Conservation (phyloP, 2,329 filamentous ascomycete species). For the Fusarium mexicanum region DNA sequence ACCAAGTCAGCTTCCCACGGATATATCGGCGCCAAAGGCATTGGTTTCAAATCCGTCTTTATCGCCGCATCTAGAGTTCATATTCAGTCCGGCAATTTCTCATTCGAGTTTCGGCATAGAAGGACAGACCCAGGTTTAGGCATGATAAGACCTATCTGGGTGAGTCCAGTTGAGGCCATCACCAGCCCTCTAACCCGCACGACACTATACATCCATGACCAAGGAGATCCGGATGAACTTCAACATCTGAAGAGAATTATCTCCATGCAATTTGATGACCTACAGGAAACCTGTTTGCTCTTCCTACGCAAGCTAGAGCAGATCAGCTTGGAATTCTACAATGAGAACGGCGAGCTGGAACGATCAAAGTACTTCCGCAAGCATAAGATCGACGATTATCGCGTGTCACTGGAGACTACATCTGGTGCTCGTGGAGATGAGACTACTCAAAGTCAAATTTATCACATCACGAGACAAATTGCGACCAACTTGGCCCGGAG, state of each 20-base stretch:
- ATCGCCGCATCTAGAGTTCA: constrained; percentile 22
- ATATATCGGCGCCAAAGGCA: background rate
- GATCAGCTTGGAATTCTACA: background rate
- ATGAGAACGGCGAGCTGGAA: background rate
- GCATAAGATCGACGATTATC: background rate
- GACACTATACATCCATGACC: constrained; percentile 20
- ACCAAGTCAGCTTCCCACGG: background rate
- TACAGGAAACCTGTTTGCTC: constrained; percentile 8
- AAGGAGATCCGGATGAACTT: constrained; percentile 4
- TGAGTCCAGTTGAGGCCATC: background rate
- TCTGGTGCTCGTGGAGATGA: background rate
- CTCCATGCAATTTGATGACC: constrained; percentile 11
- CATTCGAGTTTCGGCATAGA: constrained; percentile 18
- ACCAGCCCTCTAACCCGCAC: constrained; percentile 15
- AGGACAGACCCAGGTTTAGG: background rate
- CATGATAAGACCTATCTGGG: constrained; percentile 27
- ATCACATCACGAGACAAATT: constrained; percentile 19
- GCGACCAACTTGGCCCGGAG: background rate
- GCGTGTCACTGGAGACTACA: background rate
- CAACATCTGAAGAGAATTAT: background rate
- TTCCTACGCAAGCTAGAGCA: constrained; percentile 13
- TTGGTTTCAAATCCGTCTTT: background rate
- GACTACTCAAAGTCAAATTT: background rate
- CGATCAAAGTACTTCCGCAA: constrained; percentile 3
- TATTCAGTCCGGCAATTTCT: constrained; percentile 31